A percentile compares a stretch with the other conserved stretches of the same genome.
Evolutionary conservation across 2,329 filamentous ascomycete genomes (phyloP).

Genomic region (Ophiostoma australiae): DNA sequence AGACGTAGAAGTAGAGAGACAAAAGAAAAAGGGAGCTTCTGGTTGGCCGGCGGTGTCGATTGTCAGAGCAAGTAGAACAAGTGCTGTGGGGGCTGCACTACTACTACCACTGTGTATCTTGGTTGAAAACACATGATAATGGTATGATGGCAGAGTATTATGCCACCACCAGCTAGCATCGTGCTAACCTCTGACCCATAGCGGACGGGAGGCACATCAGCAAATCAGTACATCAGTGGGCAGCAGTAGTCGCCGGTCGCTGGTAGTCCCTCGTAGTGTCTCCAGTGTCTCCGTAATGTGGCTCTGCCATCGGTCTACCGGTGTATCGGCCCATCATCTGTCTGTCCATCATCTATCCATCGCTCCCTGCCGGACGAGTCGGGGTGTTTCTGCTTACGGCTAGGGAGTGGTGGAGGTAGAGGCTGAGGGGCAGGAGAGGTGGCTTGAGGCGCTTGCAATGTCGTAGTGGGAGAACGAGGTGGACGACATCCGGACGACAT

Average conservation of each 20-base stretch:
- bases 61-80: no score
- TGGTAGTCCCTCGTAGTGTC: neutral
- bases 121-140: no score
- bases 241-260: neutral
- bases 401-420: neutral
- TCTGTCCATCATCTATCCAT: no score
- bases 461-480: no score
- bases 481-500: neutral
- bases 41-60: no score
- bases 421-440: neutral
- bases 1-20: neutral
- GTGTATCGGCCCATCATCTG: no score
- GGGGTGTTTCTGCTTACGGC: constrained; percentile 2
- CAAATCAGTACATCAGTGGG: neutral
- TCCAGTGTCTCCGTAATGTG: neutral
- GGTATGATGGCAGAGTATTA: no score
- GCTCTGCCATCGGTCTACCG: no score
- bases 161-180: neutral
- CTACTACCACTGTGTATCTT: no score
- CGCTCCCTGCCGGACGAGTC: neutral
- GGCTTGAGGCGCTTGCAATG: neutral
- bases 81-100: no score
- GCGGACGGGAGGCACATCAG: neutral
- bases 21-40: no score
- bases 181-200: neutral